A percentile compares a stretch with the other conserved stretches of the same genome.
These are phyloP conservation scores for Vachellia pachyceras DNA, from an alignment of 306 rosid species.

Conservation along the genomic window DNA sequence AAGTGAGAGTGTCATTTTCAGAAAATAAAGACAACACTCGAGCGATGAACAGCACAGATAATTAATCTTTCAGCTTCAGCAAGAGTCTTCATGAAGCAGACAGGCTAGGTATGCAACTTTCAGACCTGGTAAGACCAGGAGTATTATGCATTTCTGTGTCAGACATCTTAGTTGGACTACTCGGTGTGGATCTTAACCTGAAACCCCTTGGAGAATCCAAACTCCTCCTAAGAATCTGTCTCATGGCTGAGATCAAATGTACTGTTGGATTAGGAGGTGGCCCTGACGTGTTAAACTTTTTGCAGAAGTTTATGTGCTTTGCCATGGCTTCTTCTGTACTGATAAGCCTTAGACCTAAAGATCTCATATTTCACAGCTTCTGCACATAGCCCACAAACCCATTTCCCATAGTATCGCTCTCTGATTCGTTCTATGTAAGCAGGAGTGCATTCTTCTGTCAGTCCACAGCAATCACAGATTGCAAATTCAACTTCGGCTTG, in stretches of 20 bases:
- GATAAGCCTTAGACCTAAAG: conserved; percentile 68
- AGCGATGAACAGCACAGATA: not conserved
- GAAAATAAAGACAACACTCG: not conserved
- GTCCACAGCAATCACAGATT: conserved; percentile 87
- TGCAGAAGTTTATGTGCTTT: conserved; percentile 78
- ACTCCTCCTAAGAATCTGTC: conserved; percentile 81
- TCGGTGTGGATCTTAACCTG: conserved; percentile 62
- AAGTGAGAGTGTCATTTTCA: not conserved
- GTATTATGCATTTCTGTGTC: conserved; percentile 37
- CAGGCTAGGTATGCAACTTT: conserved; percentile 76
- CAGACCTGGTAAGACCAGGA: conserved; percentile 68
- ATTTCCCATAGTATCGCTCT: conserved; percentile 70
- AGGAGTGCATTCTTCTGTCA: conserved; percentile 90
- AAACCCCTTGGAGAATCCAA: conserved; percentile 74
- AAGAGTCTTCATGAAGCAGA: conserved; percentile 51
- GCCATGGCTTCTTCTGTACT: conserved; percentile 89
- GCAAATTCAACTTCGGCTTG: conserved; percentile 75
- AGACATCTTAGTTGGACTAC: conserved; percentile 56
- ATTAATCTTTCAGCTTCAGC: not conserved
- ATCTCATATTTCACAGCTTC: conserved; percentile 95
- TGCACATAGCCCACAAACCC: conserved; percentile 93
- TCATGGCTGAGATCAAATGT: conserved; percentile 88
- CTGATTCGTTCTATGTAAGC: conserved; percentile 78
- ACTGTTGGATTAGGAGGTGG: conserved; percentile 80
- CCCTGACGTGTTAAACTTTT: conserved; percentile 63